Percentiles rank a stretch among this genome's conserved stretches.
Conservation (phyloP, 2,329 filamentous ascomycete species). For the Penicillium hordei region DNA sequence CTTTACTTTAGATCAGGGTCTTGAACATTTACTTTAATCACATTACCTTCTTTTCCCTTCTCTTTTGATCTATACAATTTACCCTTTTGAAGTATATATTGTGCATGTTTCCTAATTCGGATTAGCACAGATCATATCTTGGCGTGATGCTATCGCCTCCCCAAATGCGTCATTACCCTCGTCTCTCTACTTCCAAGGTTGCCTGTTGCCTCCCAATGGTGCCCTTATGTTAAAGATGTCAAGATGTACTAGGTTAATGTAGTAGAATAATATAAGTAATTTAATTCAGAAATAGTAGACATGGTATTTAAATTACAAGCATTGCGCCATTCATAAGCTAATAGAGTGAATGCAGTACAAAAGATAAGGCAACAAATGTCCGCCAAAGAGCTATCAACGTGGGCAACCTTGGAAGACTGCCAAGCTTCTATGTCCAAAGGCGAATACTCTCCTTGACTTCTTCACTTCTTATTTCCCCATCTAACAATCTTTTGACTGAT, state of each 20-base stretch:
- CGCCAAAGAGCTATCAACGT: conserved; percentile 9
- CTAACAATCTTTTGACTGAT: conserved; percentile 23
- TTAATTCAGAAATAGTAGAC: background rate
- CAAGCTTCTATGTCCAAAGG: background rate
- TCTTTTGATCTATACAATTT: background rate
- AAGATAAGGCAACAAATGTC: background rate
- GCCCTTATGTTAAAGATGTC: too few relatives aligned
- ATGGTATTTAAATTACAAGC: background rate
- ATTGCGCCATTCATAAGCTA: background rate
- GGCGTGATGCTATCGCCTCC: conserved; percentile 1
- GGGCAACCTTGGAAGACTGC: conserved; percentile 3
- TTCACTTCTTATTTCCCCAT: background rate
- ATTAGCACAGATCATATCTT: background rate
- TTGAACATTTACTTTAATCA: conserved; percentile 2
- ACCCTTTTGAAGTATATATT: background rate
- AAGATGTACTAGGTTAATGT: background rate
- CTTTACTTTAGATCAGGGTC: background rate
- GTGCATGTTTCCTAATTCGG: background rate
- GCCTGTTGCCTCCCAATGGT: too few relatives aligned
- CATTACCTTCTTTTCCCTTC: background rate
- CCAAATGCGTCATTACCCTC: background rate
- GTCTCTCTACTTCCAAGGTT: too few relatives aligned
- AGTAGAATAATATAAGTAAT: background rate
- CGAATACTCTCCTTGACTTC: background rate
- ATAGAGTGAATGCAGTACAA: background rate